Conservation (phyloP, 2,329 filamentous ascomycete species). For the Biscogniauxia mediterranea region DNA sequence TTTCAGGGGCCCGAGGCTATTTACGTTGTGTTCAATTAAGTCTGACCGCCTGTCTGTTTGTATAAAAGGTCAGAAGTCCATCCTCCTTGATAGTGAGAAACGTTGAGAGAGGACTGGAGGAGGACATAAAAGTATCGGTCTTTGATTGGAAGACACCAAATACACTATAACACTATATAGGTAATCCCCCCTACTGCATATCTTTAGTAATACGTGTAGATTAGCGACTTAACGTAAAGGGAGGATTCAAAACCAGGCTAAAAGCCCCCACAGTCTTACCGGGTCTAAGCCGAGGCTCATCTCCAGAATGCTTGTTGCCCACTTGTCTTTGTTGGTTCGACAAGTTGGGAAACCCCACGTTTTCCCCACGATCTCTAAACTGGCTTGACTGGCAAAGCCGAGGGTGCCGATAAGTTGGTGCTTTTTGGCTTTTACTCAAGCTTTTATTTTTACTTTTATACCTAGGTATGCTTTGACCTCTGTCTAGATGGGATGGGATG, state of each 20-base stretch:
- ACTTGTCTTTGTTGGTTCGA: not conserved
- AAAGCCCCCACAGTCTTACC: not conserved
- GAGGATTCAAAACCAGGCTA: not conserved
- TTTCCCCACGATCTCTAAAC: not conserved
- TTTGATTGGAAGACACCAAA: too few relatives aligned
- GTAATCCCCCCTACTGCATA: not conserved
- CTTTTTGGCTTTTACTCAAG: not conserved
- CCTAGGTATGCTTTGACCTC: too few relatives aligned
- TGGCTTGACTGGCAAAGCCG: not conserved
- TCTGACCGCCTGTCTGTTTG: too few relatives aligned
- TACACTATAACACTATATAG: not conserved
- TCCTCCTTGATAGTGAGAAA: not conserved
- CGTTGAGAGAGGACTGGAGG: not conserved
- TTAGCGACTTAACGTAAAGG: not conserved
- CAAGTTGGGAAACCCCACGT: not conserved
- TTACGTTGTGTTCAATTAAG: not conserved
- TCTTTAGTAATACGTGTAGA: too few relatives aligned
- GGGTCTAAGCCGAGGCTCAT: not conserved
- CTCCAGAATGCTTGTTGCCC: not conserved
- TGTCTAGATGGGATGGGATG: too few relatives aligned
- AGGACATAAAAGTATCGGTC: not conserved
- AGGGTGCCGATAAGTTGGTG: too few relatives aligned
- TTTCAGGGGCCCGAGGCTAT: not conserved
- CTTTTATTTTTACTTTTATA: not conserved
- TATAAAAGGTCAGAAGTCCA: too few relatives aligned